Evolutionary conservation across 306 rosid species (phyloP), one percentile per base, ranked within the genome.

Genomic region (Rosa multiflora): DNA sequence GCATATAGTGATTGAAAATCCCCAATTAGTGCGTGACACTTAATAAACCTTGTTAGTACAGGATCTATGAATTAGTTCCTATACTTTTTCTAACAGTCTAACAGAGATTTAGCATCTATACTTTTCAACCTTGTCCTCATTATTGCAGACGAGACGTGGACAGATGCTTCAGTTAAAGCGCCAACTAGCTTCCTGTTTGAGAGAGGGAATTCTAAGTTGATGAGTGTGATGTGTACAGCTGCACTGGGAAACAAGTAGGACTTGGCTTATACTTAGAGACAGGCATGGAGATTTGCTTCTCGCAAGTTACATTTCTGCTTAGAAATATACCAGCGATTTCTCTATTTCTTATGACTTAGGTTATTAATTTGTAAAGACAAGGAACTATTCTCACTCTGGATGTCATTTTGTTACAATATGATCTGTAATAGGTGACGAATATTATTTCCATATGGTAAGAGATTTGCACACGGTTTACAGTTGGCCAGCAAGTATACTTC

Each of bases 101-200:
- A 13, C 52, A n/a, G 26, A n/a, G 74, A 37, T 67, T 48, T 44
- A 42, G 44, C 49, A 29, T 78, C 14, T 48, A 7, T 56, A 40
- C 46, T 26, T 32, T 1, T 5, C 14, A n/a, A 42, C 42, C 21
- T 56, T 66, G 62, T 83, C 18, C 66, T 75, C 73, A 74, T 75
- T 53, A 70, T 48, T 82, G 91, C 98, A 95, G 99, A 81, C 69
- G 81, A 90, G 87, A 40, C 89, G 90, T 82, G 84, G 87, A 52
- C 93, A 93, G 92, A 80, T 91, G 90, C 82, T 80, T n/a, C 97
- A 93, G 78, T 78, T 95, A 91, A 95, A 89, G 82, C 90, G 81
- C 44, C 79, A 86, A 42, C 72, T 93, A 75, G 84, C 94, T 40
- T 62, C 86, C 91, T 93, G 91, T 76, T 88, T 95, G 88, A 86